Percentiles rank a stretch among this genome's conserved stretches.
These are phyloP conservation scores for Eucalyptus dawsonii DNA, from an alignment of 345 rosid genomes.

Conservation along the genomic window DNA sequence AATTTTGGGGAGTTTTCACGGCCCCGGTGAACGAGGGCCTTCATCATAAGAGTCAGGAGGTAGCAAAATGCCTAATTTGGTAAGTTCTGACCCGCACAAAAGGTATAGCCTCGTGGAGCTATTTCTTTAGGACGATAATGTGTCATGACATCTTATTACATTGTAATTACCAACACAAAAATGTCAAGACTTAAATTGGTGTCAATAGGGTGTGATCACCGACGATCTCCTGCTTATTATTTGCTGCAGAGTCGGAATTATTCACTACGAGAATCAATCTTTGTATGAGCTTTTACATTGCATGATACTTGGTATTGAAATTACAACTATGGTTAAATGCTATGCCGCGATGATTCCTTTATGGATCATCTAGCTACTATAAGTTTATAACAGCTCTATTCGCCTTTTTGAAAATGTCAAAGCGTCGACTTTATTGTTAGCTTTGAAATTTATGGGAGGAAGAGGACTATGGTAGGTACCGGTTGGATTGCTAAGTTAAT, in stretches of 20 bases:
- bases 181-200: neutral
- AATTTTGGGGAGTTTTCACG: neutral
- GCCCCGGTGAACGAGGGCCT: neutral
- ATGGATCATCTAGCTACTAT: neutral
- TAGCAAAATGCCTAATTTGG: neutral
- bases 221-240: neutral
- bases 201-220: neutral
- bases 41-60: accelerated
- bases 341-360: neutral
- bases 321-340: neutral
- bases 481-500: neutral
- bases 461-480: too few relatives aligned
- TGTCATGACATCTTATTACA: neutral
- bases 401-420: neutral
- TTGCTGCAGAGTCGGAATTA: neutral
- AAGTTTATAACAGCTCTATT: neutral
- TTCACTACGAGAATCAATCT: neutral
- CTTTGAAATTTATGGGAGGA: neutral
- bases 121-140: neutral
- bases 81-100: neutral
- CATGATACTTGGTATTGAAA: neutral
- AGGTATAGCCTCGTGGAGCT: neutral
- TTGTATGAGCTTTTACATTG: neutral
- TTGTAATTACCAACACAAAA: neutral
- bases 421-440: neutral